Evolutionary conservation across 805 yeast genomes (phyloP), one percentile per base, ranked within the genome.

Genomic region (Saccharomycopsis fermentans): DNA sequence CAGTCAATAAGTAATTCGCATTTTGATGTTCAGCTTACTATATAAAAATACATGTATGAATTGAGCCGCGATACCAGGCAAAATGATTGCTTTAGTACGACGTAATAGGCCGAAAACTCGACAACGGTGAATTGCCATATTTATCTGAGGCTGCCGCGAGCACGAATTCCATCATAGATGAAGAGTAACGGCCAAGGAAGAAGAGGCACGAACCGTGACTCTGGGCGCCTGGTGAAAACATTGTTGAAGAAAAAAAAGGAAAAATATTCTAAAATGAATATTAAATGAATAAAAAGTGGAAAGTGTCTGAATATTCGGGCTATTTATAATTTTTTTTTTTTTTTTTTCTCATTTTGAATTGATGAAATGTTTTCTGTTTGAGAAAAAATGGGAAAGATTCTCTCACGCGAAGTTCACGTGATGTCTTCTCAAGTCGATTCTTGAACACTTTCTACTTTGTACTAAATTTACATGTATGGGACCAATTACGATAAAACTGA

Each of bases 91-190:
- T 65, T 37, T 59, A 68, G 66, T 71, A 70, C 75, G 75, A 69
- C 75, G 65, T 64, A 60, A 55, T 68, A 68, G 77, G 78, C 80
- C 81, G 78, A 77, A 71, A 69, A 70, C 71, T 77, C 63, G 77
- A 80, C 60, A 58, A 58, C 58, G 54, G 50, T 56, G 54, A 55
- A 72, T 64, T 63, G 66, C 62, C 62, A 74, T 66, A 66, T 81
- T 74, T 59, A 73, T 87, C 91, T 87, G 79, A 86, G 94, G 87
- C 87, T 75, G 74, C 87, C 94, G 94, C 94, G 91, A 87, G 96
- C 96, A 87, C 96, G 88, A 80, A 79, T 74, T 63, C 69, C 65
- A 52, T 57, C 61, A 57, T 27, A 58, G 57, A 60, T 51, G 61
- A 58, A 58, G 54, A 29, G 62, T 60, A 32, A 55, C 60, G 59